A percentile compares a stretch with the other conserved stretches of the same genome.
phyloP scores from a whole-genome alignment of 2,329 filamentous ascomycete genomes.

The Thelonectria blattea region DNA sequence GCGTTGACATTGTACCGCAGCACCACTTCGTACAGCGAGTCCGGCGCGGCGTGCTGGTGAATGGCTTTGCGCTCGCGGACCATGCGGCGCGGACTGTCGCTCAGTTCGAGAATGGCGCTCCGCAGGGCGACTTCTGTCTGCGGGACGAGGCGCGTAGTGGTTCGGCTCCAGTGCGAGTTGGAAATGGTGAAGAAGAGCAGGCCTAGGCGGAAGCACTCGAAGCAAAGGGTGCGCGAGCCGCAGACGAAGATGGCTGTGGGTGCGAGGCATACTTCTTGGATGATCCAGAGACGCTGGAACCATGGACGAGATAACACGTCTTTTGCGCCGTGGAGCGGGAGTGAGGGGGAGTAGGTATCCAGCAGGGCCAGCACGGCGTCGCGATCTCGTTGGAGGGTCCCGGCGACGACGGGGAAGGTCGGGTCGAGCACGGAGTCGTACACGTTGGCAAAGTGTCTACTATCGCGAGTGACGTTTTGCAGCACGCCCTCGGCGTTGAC shows the following conservation, averaged over 20 bases:
- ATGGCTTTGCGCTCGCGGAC: slow-evolving; percentile 41
- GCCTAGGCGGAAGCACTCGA: slow-evolving; percentile 36
- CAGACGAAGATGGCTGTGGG: slow-evolving; percentile 35
- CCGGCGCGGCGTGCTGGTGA: slow-evolving; percentile 26
- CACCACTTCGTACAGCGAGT: slow-evolving; percentile 37
- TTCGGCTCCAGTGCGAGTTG: slow-evolving; percentile 39
- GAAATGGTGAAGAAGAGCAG: slow-evolving; percentile 40
- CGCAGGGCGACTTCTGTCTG: slow-evolving; percentile 25
- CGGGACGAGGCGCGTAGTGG: slow-evolving; percentile 11
- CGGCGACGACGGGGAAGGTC: slow-evolving; percentile 23
- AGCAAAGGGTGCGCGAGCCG: slow-evolving; percentile 33
- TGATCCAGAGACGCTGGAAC: slow-evolving; percentile 44
- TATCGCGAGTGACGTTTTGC: slow-evolving; percentile 32
- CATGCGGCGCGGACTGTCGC: slow-evolving; percentile 33
- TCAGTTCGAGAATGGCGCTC: slow-evolving; percentile 31
- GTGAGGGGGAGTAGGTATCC: slow-evolving; percentile 26
- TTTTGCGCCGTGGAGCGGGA: slow-evolving; percentile 35
- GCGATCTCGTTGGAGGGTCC: slow-evolving; percentile 33
- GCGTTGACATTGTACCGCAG: slow-evolving; percentile 41
- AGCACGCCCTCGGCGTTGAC: slow-evolving; percentile 32
- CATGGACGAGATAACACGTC: slow-evolving; percentile 40
- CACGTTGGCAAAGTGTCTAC: slow-evolving; percentile 30
- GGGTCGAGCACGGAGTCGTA: slow-evolving; percentile 41
- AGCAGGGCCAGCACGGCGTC: slow-evolving; percentile 38
- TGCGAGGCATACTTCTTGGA: slow-evolving; percentile 43